Percentiles rank a stretch among this genome's conserved stretches.
These are phyloP conservation scores for Fusarium nelsonii DNA, from an alignment of 2,329 filamentous ascomycete species.

Conservation along the genomic window DNA sequence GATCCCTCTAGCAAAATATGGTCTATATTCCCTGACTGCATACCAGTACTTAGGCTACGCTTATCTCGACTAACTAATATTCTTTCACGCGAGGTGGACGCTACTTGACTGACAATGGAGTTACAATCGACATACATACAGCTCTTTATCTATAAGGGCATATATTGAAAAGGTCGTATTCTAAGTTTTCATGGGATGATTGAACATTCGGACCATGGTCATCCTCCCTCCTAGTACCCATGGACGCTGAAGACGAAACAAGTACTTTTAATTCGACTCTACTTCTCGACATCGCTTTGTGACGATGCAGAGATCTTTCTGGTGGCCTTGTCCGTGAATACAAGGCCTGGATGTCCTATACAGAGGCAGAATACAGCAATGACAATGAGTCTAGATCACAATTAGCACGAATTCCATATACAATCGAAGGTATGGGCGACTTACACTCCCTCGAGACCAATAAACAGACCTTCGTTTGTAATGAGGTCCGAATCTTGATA, in stretches of 20 bases:
- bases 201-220: background rate
- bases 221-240: accelerated
- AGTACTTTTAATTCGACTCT: background rate
- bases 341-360: slow-evolving; percentile 56
- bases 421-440: slow-evolving; percentile 19
- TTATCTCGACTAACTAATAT: too few species aligned
- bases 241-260: accelerated
- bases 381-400: slow-evolving; percentile 49
- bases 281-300: slow-evolving; percentile 28
- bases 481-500: slow-evolving; percentile 68
- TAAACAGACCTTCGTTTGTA: slow-evolving; percentile 63
- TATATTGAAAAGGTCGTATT: background rate
- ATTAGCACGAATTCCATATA: slow-evolving; percentile 2
- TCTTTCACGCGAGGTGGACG: too few species aligned
- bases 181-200: background rate
- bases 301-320: slow-evolving; percentile 8
- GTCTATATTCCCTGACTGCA: too few species aligned
- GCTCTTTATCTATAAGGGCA: too few species aligned
- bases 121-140: too few species aligned
- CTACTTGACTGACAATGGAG: too few species aligned
- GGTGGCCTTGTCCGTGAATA: slow-evolving; percentile 32
- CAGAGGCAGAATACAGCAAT: slow-evolving; percentile 54
- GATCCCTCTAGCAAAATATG: too few species aligned
- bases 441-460: slow-evolving; percentile 65
- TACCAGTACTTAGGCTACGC: too few species aligned